Conservation (phyloP, 78 protist genomes). For the slime mould (Dictyostelium discoideum) region dicty_2.7 NC_007091.3:4117501-4118000, state of each 20-base stretch:
- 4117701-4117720: background rate
- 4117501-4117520: background rate
- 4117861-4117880: background rate
- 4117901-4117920: too few species aligned
- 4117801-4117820: background rate
- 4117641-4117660: background rate
- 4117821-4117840: background rate
- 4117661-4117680: background rate
- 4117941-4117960: too few species aligned
- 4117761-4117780: background rate
- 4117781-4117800: background rate
- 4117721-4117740: background rate
- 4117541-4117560: background rate
- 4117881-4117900: too few species aligned
- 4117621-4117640: background rate
- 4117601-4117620: background rate
- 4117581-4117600: background rate
- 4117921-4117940: too few species aligned
- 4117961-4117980: too few species aligned
- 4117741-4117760: background rate
- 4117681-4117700: background rate
- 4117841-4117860: background rate
- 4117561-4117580: background rate
- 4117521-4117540: background rate
- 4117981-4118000: too few species aligned